Evolutionary conservation across 2,329 filamentous ascomycete genomes (phyloP).

Genomic region (Diplodia mutila): DNA sequence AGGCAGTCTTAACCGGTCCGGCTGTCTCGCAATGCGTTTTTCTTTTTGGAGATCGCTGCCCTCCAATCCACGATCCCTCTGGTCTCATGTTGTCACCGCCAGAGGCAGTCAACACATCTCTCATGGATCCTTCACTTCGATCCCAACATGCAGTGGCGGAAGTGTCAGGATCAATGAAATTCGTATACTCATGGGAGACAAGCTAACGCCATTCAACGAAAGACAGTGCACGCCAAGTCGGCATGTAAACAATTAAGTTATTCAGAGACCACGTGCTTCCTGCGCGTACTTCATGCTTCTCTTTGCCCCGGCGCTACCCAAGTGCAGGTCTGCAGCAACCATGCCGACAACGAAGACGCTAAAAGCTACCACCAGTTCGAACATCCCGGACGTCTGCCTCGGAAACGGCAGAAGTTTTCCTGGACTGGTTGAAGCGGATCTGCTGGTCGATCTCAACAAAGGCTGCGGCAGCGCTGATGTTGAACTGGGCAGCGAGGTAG

Average conservation of each 20-base stretch:
- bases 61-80: not conserved
- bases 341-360: slow-evolving; percentile 24
- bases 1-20: not conserved
- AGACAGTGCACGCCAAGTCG: not conserved
- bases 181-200: not conserved
- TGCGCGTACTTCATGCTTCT: slow-evolving; percentile 14
- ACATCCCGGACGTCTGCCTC: slow-evolving; percentile 26
- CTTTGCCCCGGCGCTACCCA: slow-evolving; percentile 18
- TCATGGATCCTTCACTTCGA: not conserved
- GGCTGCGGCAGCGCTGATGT: slow-evolving; percentile 44
- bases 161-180: not conserved
- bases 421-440: slow-evolving; percentile 28
- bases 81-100: not conserved
- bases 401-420: slow-evolving; percentile 3
- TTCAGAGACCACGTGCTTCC: not conserved
- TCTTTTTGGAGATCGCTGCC: not conserved
- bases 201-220: not conserved
- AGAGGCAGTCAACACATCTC: not conserved
- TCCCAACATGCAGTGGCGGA: not conserved
- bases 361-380: slow-evolving; percentile 25
- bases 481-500: slow-evolving; percentile 46
- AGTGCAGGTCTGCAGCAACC: slow-evolving; percentile 23
- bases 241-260: not conserved
- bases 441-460: slow-evolving; percentile 43
- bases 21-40: not conserved